These are phyloP conservation scores for Umbelopsis ramanniana DNA, from an alignment of 192 early-diverging fungal species.

Conservation along the genomic window DNA sequence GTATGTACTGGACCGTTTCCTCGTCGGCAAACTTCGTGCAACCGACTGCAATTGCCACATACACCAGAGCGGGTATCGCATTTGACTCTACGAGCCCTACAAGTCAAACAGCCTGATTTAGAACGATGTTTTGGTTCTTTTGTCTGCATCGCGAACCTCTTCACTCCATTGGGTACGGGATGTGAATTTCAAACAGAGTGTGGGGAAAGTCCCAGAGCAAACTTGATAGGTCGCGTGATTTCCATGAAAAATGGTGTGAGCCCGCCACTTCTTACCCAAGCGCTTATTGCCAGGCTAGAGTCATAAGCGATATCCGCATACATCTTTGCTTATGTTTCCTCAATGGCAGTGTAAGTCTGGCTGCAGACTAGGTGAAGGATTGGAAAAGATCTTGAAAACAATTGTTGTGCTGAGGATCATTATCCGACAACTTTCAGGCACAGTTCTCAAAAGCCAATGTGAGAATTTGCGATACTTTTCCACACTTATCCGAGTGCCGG, in stretches of 20 bases:
- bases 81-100: constrained; percentile 16
- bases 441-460: no score
- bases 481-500: no score
- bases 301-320: no score
- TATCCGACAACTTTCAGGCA: no score
- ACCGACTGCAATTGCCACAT: constrained; percentile 19
- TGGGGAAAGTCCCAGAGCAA: no score
- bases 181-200: background rate
- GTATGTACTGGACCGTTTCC: background rate
- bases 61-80: constrained; percentile 16
- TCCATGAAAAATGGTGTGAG: background rate
- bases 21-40: constrained; percentile 16
- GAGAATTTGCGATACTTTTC: no score
- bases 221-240: constrained; percentile 1
- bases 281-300: no score
- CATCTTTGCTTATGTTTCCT: no score
- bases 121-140: background rate
- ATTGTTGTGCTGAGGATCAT: no score
- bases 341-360: no score
- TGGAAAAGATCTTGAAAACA: no score
- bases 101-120: constrained; percentile 6
- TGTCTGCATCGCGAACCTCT: background rate
- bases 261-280: background rate
- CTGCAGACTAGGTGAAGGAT: no score
- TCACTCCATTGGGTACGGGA: background rate